phyloP scores from a whole-genome alignment of 176 grass and related monocot species.

The Poa pratensis region DNA sequence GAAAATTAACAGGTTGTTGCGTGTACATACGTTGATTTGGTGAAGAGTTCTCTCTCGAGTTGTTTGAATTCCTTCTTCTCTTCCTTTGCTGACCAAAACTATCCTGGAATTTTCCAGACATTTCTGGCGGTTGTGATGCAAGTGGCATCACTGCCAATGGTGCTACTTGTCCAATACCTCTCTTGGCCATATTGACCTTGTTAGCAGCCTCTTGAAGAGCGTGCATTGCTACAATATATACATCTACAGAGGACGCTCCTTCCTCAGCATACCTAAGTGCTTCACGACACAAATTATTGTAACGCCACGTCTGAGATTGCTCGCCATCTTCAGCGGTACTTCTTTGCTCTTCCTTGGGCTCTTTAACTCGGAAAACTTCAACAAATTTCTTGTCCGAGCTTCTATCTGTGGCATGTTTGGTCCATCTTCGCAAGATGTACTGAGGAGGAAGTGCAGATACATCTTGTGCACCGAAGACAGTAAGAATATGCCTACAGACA shows the following conservation, averaged over 20 bases:
- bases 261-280: conserved; percentile 68
- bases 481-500: conserved; percentile 58
- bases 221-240: conserved; percentile 67
- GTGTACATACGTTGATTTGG: conserved; percentile 54
- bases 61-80: conserved; percentile 56
- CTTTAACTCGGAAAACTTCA: conserved; percentile 38
- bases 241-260: conserved; percentile 57
- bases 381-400: conserved; percentile 38
- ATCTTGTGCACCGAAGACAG: conserved; percentile 46
- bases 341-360: conserved; percentile 55
- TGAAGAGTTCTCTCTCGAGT: conserved; percentile 36
- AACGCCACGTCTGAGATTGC: conserved; percentile 56
- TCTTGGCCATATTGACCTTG: conserved; percentile 62
- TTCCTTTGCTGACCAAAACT: conserved; percentile 49
- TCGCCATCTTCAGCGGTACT: conserved; percentile 43
- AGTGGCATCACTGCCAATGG: conserved; percentile 65
- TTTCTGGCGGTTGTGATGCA: conserved; percentile 49
- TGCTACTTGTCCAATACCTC: conserved; percentile 55
- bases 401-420: conserved; percentile 58
- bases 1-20: conserved; percentile 56
- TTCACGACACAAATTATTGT: conserved; percentile 64
- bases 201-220: conserved; percentile 70
- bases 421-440: conserved; percentile 60
- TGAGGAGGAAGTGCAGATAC: conserved; percentile 55
- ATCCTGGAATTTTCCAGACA: conserved; percentile 40